phyloP scores from a whole-genome alignment of 2,329 filamentous ascomycete genomes.

The Myriosclerotinia duriaeana region DNA sequence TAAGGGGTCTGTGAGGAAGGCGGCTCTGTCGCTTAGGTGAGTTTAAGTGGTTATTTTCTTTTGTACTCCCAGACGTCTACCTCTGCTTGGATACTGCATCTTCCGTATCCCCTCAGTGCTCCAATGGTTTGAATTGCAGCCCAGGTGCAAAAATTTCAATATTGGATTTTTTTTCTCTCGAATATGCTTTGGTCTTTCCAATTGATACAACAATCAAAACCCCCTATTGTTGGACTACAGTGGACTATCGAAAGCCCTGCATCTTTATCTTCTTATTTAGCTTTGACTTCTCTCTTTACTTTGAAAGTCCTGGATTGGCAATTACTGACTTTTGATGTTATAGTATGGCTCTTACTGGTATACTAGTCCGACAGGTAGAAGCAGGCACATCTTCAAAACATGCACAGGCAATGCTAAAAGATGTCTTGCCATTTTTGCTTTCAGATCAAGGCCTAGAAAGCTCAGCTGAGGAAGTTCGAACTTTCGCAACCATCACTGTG shows the following conservation, averaged over 20 bases:
- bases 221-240: neutral
- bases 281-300: neutral
- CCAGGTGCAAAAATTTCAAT: too few species aligned
- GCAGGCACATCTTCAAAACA: conserved; percentile 69
- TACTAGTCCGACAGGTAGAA: conserved; percentile 81
- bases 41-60: neutral
- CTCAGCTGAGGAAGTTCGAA: conserved; percentile 80
- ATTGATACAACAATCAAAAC: neutral
- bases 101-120: too few species aligned
- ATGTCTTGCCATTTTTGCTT: conserved; percentile 86
- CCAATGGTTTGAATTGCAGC: too few species aligned
- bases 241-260: neutral
- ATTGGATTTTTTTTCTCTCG: too few species aligned
- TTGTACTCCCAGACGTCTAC: neutral
- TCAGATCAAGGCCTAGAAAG: conserved; percentile 89
- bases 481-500: conserved; percentile 79
- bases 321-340: neutral
- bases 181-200: neutral
- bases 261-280: neutral
- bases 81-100: too few species aligned
- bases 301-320: neutral
- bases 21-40: conserved; percentile 66
- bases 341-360: conserved; percentile 80
- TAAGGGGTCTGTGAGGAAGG: conserved; percentile 81
- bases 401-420: conserved; percentile 75